A percentile compares a stretch with the other conserved stretches of the same genome.
Evolutionary conservation across 306 rosid genomes (phyloP).

Genomic region (Acacia crassicarpa): DNA sequence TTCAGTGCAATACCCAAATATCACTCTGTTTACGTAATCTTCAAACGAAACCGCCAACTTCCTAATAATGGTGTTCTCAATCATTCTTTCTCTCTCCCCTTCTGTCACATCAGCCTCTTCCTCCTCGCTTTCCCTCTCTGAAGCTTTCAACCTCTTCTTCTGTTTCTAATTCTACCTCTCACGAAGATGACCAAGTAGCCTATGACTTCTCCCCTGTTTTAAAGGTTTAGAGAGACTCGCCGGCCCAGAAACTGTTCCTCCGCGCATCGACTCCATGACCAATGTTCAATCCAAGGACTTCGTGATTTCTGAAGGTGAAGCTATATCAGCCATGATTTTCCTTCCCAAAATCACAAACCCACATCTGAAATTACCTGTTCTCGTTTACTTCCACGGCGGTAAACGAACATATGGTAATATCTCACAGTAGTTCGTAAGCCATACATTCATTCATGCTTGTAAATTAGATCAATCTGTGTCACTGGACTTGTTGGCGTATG

Average conservation of each 20-base stretch:
- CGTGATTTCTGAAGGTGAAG: conserved; percentile 47
- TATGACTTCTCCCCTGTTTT: conserved; percentile 51
- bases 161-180: conserved; percentile 8
- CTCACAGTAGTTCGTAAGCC: conserved; percentile 82
- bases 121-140: not conserved
- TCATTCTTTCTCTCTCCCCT: conserved; percentile 25
- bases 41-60: not conserved
- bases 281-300: conserved; percentile 65
- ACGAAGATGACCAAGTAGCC: conserved; percentile 17
- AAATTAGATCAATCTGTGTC: conserved; percentile 37
- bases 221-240: conserved; percentile 48
- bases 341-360: too few relatives aligned
- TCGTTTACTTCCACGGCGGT: too few relatives aligned
- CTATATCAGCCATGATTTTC: conserved; percentile 56
- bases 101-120: not conserved
- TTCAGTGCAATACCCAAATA: not conserved
- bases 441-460: conserved; percentile 33
- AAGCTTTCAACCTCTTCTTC: not conserved
- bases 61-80: not conserved
- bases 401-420: too few relatives aligned
- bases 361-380: conserved; percentile 58
- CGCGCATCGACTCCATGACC: conserved; percentile 44
- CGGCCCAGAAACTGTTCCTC: conserved; percentile 44
- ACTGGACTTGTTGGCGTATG: not conserved
- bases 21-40: not conserved